Evolutionary conservation across 306 rosid species (phyloP).

Genomic region (Lathyrus tuberosus): DNA sequence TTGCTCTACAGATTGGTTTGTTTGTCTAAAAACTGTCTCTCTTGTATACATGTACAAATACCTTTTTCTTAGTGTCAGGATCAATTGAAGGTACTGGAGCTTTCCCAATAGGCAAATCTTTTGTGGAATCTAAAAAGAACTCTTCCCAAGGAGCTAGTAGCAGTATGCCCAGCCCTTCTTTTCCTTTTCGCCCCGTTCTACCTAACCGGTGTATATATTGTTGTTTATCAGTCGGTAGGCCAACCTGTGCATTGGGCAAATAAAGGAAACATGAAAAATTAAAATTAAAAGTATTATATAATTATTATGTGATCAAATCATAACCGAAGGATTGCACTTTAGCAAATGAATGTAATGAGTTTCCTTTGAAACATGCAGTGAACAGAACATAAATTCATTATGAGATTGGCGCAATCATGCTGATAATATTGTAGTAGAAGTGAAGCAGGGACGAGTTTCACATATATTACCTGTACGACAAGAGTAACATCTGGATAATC

Average conservation of each 20-base stretch:
- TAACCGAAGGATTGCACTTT: background rate
- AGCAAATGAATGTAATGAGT: slow-evolving; percentile 2
- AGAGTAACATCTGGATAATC: slow-evolving; percentile 96
- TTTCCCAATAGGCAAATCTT: slow-evolving; percentile 77
- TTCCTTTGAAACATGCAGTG: background rate
- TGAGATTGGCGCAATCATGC: background rate
- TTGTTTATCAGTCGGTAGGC: slow-evolving; percentile 82
- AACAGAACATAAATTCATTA: background rate
- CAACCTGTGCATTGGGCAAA: slow-evolving; percentile 61
- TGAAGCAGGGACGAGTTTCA: slow-evolving; percentile 26
- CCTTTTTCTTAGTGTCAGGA: slow-evolving; percentile 84
- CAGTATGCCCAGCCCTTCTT: slow-evolving; percentile 90
- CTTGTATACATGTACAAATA: slow-evolving; percentile 34
- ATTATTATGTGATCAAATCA: background rate
- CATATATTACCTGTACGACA: slow-evolving; percentile 72
- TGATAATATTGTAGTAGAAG: background rate
- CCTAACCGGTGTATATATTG: slow-evolving; percentile 95
- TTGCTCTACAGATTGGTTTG: no score
- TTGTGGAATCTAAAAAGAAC: slow-evolving; percentile 63
- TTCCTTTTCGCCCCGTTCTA: slow-evolving; percentile 94
- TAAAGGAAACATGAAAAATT: background rate
- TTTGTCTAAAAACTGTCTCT: no score
- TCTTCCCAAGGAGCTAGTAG: slow-evolving; percentile 96
- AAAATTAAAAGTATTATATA: background rate
- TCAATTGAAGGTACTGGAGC: slow-evolving; percentile 64